Base-by-base conservation (phyloP, 2,329 filamentous ascomycete species). In the Sporothrix dimorphospora region DNA sequence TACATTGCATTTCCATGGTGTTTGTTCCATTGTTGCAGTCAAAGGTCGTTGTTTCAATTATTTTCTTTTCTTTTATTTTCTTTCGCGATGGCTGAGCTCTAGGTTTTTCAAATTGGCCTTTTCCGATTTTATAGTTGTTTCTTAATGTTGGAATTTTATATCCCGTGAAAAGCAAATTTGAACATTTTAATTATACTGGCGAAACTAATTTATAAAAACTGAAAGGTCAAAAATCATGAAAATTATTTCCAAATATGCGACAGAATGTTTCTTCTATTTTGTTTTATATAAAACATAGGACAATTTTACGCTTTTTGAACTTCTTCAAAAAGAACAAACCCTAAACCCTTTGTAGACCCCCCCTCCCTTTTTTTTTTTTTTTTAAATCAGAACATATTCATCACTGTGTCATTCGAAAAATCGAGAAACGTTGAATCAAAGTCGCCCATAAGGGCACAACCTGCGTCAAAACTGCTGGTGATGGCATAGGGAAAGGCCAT, bases 341-440 rank as follows among this genome's bases (percentile, higher is more conserved):
- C 30, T 19, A n/a, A 42, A 42, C 9, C 27, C 16, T 12, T 5
- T 38, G 4, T 16, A 24, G 19, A 16, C 8, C n/a, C n/a, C n/a
- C n/a, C n/a, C n/a, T n/a, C n/a, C n/a, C n/a, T 34, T n/a, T 9
- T 9, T n/a, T 9, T 21, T 4, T 1, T 34, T 1, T 34, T 11
- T 27, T 45, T 7, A n/a, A n/a, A 34, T 69, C 30, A 72, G 69
- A 69, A 69, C 34, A 65, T 38, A 24, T 55, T 69, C 66, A 72
- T 65, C 0, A 65, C 38, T 6, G 66, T 69, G 12, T 72, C 55
- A 7, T 30, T 47, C 3, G 55, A 47, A 38, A 72, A 69, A 3
- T 65, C 66, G 6, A 69, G 24, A 55, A 69, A 69, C 12, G 66
- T 38, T 11, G 57, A 63, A 4, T 69, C 65, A 38, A 63, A 49